Percentiles rank a stretch among this genome's conserved stretches.
These are phyloP conservation scores for Trichoderma lentiforme DNA, from an alignment of 2,329 filamentous ascomycete species.

Conservation along the genomic window DNA sequence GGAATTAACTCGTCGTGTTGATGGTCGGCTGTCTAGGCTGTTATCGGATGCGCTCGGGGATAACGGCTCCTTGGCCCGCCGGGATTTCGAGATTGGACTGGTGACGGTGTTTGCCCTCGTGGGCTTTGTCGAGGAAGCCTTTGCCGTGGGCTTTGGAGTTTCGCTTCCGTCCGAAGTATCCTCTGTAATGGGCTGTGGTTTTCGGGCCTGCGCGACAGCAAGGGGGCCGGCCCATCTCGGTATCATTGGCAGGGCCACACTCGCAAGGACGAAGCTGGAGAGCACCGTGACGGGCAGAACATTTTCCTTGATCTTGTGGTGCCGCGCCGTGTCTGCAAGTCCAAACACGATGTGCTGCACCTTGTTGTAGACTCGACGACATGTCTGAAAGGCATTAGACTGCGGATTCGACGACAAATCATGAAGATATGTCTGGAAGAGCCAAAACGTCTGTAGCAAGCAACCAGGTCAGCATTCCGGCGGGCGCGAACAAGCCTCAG, in stretches of 20 bases:
- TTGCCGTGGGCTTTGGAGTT: slow-evolving; percentile 54
- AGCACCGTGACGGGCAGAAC: slow-evolving; percentile 75
- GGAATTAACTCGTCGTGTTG: slow-evolving; percentile 26
- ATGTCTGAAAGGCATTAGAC: slow-evolving; percentile 75
- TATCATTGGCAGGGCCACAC: slow-evolving; percentile 69
- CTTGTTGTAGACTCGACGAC: slow-evolving; percentile 80
- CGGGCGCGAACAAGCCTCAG: background rate
- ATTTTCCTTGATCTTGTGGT: slow-evolving; percentile 79
- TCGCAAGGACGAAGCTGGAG: slow-evolving; percentile 75
- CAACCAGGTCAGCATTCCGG: slow-evolving; percentile 1
- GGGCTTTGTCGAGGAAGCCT: slow-evolving; percentile 62
- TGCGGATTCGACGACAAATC: slow-evolving; percentile 74
- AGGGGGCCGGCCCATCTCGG: slow-evolving; percentile 77
- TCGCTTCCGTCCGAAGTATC: slow-evolving; percentile 36
- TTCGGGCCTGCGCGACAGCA: slow-evolving; percentile 76
- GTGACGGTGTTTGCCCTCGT: slow-evolving; percentile 67
- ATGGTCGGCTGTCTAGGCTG: slow-evolving; percentile 30
- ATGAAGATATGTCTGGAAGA: slow-evolving; percentile 84
- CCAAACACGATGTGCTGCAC: slow-evolving; percentile 87
- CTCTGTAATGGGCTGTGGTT: slow-evolving; percentile 53
- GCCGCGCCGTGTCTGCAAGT: slow-evolving; percentile 62
- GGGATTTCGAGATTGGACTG: slow-evolving; percentile 47
- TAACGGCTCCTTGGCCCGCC: slow-evolving; percentile 45
- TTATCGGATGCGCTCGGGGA: slow-evolving; percentile 44
- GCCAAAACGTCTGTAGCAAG: slow-evolving; percentile 73